phyloP scores from a whole-genome alignment of 208 protist genomes.

The Leishmania tarentolae region DNA sequence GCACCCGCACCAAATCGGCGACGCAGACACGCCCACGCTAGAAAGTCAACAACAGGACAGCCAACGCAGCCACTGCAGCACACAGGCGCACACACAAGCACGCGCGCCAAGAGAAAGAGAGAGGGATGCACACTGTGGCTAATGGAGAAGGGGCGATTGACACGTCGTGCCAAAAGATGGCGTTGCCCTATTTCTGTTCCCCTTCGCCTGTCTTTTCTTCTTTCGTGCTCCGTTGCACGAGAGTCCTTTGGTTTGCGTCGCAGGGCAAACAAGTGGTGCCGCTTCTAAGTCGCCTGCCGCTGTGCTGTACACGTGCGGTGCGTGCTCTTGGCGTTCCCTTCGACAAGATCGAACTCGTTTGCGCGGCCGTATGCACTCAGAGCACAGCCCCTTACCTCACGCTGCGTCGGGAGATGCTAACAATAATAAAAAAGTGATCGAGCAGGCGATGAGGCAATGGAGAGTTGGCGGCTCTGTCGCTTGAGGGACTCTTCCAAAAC shows the following conservation, averaged over 20 bases:
- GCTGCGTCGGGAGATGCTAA: not conserved
- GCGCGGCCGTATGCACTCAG: not conserved
- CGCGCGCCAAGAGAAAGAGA: not conserved
- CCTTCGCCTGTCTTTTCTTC: not conserved
- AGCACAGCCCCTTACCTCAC: not conserved
- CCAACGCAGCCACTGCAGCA: not conserved
- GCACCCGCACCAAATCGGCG: not conserved
- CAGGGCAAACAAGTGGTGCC: not conserved
- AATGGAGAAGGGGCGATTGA: too few species aligned
- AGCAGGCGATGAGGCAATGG: not conserved
- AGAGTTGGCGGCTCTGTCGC: not conserved
- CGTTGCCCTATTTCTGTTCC: not conserved
- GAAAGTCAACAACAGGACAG: not conserved
- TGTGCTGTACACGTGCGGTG: not conserved
- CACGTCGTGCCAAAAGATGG: not conserved
- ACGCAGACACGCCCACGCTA: not conserved
- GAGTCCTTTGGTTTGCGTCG: not conserved
- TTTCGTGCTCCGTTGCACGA: not conserved
- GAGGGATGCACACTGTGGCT: not conserved
- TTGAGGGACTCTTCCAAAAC: not conserved
- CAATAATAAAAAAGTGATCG: too few species aligned
- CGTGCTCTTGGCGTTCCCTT: not conserved
- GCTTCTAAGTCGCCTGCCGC: not conserved
- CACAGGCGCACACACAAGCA: not conserved
- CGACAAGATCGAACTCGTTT: not conserved